Evolutionary conservation across 1,284 basidiomycete species (phyloP).

Genomic region (Fomitopsis pinicola): DNA sequence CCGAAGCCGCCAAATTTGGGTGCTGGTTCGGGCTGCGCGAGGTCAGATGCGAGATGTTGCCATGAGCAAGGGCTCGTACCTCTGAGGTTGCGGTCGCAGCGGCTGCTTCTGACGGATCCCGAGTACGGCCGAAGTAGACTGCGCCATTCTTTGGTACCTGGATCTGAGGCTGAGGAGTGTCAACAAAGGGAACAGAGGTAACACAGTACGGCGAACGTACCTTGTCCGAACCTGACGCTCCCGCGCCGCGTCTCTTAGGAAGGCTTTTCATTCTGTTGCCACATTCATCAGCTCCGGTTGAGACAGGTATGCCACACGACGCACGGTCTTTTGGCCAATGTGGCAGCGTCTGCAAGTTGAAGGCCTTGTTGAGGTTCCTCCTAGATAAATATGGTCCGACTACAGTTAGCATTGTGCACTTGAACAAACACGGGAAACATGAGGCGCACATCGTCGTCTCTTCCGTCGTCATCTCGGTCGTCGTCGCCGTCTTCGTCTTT

Average conservation of each 20-base stretch:
- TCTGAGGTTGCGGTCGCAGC: conserved; percentile 19
- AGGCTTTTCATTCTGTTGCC: conserved; percentile 50
- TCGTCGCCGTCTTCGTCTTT: conserved; percentile 48
- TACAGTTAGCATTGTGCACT: not conserved
- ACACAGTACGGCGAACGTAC: conserved; percentile 3
- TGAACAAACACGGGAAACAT: not conserved
- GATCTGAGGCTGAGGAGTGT: not conserved
- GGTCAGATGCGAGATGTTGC: not conserved
- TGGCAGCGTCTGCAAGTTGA: conserved; percentile 51
- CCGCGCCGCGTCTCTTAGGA: conserved; percentile 41
- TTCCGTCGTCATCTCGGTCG: conserved; percentile 33
- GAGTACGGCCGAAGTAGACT: not conserved
- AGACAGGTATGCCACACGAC: conserved; percentile 15
- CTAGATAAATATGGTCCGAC: conserved; percentile 15
- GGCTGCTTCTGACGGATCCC: not conserved
- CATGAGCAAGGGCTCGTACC: not conserved
- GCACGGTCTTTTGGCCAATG: conserved; percentile 48
- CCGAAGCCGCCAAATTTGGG: conserved; percentile 41
- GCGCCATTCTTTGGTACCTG: not conserved
- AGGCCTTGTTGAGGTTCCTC: conserved; percentile 39
- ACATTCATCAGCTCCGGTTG: conserved; percentile 9
- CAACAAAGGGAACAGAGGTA: too few relatives aligned
- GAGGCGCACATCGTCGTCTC: conserved; percentile 20
- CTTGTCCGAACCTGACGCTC: conserved; percentile 9
- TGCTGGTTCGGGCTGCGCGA: not conserved